Evolutionary conservation across 2,329 filamentous ascomycete species (phyloP).

Genomic region (Monilinia laxa): DNA sequence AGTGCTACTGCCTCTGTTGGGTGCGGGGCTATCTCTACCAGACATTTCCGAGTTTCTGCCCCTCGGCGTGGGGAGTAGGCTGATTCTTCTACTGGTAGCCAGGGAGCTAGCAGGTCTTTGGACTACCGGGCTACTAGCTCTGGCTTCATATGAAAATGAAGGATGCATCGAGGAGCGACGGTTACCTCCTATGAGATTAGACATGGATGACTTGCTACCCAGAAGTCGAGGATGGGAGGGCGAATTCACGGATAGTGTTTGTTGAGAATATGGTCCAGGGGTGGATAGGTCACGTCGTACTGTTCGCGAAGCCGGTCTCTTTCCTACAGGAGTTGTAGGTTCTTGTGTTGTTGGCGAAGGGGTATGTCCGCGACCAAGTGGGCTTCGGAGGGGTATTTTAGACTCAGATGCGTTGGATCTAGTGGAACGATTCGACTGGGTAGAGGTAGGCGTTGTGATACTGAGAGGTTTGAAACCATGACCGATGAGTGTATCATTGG

Average conservation of each 20-base stretch:
- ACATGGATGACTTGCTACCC: constrained; percentile 46
- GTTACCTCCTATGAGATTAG: constrained; percentile 42
- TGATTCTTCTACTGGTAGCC: constrained; percentile 51
- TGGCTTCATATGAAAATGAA: constrained; percentile 39
- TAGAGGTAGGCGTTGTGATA: constrained; percentile 46
- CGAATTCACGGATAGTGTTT: constrained; percentile 44
- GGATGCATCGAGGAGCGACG: constrained; percentile 57
- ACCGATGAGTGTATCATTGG: constrained; percentile 61
- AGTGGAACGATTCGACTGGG: constrained; percentile 31
- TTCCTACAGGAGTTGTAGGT: constrained; percentile 34
- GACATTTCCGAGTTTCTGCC: constrained; percentile 40
- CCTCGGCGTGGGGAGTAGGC: constrained; percentile 52
- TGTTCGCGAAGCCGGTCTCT: constrained; percentile 40
- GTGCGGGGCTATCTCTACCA: constrained; percentile 52
- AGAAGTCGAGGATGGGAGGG: constrained; percentile 42
- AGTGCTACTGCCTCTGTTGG: constrained; percentile 37
- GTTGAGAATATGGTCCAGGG: constrained; percentile 53
- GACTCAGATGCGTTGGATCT: constrained; percentile 30
- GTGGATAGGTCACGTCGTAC: constrained; percentile 56
- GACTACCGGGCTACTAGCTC: constrained; percentile 34
- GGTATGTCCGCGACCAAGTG: constrained; percentile 36
- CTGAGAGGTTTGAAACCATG: constrained; percentile 66
- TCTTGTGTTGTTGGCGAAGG: constrained; percentile 34
- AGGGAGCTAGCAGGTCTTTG: constrained; percentile 57
- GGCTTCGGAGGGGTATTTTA: constrained; percentile 39